phyloP scores from a whole-genome alignment of 2,329 filamentous ascomycete genomes.

The Beauveria sp. region DNA sequence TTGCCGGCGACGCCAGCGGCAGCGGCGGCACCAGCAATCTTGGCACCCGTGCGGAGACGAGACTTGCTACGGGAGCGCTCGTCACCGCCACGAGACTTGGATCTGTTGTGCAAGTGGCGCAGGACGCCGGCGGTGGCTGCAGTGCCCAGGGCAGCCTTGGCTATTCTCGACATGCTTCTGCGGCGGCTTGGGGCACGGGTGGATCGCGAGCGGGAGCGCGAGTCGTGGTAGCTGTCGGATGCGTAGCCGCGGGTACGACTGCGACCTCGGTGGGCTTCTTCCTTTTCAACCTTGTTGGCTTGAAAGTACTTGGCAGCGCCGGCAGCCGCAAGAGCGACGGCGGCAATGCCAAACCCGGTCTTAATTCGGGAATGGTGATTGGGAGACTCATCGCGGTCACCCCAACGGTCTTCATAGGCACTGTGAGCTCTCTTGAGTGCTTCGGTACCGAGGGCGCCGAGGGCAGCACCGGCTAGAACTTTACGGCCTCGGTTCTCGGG shows the following conservation, averaged over 20 bases:
- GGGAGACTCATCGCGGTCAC: conserved; percentile 31
- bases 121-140: conserved; percentile 51
- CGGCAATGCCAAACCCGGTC: conserved; percentile 55
- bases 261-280: conserved; percentile 50
- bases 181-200: conserved; percentile 35
- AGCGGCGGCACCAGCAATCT: conserved; percentile 53
- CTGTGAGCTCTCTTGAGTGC: conserved; percentile 52
- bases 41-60: conserved; percentile 45
- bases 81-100: conserved; percentile 25
- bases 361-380: conserved; percentile 44
- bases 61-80: conserved; percentile 38
- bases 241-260: conserved; percentile 39
- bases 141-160: conserved; percentile 52
- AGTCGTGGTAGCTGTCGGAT: conserved; percentile 33
- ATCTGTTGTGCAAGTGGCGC: conserved; percentile 49
- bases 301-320: conserved; percentile 60
- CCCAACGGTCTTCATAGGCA: conserved; percentile 48
- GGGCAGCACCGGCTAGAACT: conserved; percentile 52
- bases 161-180: conserved; percentile 40
- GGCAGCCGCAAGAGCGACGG: conserved; percentile 55
- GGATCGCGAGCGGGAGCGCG: conserved; percentile 34
- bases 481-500: conserved; percentile 48
- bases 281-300: conserved; percentile 51
- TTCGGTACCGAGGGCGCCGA: conserved; percentile 56
- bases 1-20: conserved; percentile 54